Conservation (phyloP, 768 basidiomycete species). For the Tubosaeta brunneosetosa region DNA sequence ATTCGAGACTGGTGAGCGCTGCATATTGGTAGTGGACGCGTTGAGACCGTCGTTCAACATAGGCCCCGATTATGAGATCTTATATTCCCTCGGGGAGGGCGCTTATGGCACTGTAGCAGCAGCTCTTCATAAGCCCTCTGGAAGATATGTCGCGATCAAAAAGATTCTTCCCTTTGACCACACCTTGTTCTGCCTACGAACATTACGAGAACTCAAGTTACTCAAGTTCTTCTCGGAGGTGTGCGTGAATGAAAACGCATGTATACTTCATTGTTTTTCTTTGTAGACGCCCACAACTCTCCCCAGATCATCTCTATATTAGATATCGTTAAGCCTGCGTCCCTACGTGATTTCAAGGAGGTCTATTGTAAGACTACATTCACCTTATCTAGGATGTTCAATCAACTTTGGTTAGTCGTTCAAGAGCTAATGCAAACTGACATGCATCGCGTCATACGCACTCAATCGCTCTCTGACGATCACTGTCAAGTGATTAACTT, state of each 20-base stretch:
- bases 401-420: constrained; percentile 45
- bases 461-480: constrained; percentile 86
- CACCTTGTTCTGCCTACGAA: constrained; percentile 84
- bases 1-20: constrained; percentile 59
- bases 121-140: constrained; percentile 77
- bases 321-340: constrained; percentile 81
- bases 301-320: constrained; percentile 84
- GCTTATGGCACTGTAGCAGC: constrained; percentile 90
- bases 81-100: constrained; percentile 77
- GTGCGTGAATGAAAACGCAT: constrained; percentile 77
- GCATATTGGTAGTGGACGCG: background rate
- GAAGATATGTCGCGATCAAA: constrained; percentile 90
- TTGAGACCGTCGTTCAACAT: constrained; percentile 4
- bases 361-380: constrained; percentile 61
- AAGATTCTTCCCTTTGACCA: constrained; percentile 95
- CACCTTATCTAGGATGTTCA: background rate
- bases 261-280: constrained; percentile 10
- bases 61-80: constrained; percentile 72
- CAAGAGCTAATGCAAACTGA: constrained; percentile 91
- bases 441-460: constrained; percentile 86
- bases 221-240: constrained; percentile 79
- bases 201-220: constrained; percentile 87
- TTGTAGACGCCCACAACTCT: constrained; percentile 1
- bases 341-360: constrained; percentile 75
- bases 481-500: constrained; percentile 61